Evolutionary conservation across 805 yeast species (phyloP), one percentile per base, ranked within the genome.

Genomic region (Grigorovia yakushimaensis): DNA sequence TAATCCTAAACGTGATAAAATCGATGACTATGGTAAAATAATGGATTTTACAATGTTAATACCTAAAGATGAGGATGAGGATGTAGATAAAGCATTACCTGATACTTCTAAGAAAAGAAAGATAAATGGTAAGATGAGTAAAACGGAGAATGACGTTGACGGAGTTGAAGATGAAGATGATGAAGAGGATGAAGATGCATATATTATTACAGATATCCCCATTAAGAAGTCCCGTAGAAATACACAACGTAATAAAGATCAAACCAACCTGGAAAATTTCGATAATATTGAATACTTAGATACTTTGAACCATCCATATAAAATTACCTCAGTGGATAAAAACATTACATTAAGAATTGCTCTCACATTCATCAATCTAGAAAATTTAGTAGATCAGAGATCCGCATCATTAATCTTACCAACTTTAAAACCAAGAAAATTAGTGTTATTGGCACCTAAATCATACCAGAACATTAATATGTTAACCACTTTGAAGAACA

Each of bases 11-110:
- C 77, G 78, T 54, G 68, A 75, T 21, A 78, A 84, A 53, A 68
- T 73, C 42, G 98, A 93, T 60, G 97, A 91, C 54, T 93, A 91
- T 62, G 99, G 99, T 27, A 82, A 79, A 47, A 66, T 81, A 1
- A 80, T 89, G 19, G 81, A 82, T 51, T 74, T 74, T 40, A 76
- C 78, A 37, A 83, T 82, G 54, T 84, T 81, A 57, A 74, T 71
- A 15, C 63, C 66, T 30, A 68, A 74, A 48, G 78, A 72, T 33
- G 81, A 77, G 44, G 77, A 73, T 46, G 68, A 63, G 11, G 35
- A 23, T 11, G 30, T 19, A 47, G 27, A 20, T 11, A 23, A 5
- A 5, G 27, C 3, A 6, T 23, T 20, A 7, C 27, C 19, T 13
- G 39, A 10, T 7, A 36, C 13, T 27, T 33, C 37, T 10, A 35